phyloP scores from a whole-genome alignment of 257 asterid species.

The Solanum verrucosum region DNA sequence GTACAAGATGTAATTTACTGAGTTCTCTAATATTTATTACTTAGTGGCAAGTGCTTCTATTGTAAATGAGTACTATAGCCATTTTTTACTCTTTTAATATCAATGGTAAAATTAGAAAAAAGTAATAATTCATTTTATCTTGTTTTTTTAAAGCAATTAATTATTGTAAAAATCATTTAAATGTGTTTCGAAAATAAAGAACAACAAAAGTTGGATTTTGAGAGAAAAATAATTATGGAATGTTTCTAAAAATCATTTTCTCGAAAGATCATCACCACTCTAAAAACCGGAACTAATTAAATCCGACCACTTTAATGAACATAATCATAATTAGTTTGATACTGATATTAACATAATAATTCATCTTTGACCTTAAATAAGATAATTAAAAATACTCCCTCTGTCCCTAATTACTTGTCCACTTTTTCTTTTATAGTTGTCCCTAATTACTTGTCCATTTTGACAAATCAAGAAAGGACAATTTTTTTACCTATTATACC shows the following conservation, averaged over 20 bases:
- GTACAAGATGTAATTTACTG: neutral
- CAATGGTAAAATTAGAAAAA: neutral
- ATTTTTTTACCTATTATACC: too few relatives aligned
- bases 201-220: neutral
- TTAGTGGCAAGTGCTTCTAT: neutral
- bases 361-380: neutral
- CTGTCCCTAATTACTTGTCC: too few relatives aligned
- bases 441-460: too few relatives aligned
- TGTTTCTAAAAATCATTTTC: neutral
- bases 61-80: neutral
- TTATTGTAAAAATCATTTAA: neutral
- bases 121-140: neutral
- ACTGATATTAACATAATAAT: neutral
- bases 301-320: neutral
- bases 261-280: neutral
- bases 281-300: neutral
- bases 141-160: neutral
- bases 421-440: too few relatives aligned
- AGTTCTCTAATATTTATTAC: neutral
- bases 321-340: neutral
- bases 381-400: neutral
- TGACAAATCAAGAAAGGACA: too few relatives aligned
- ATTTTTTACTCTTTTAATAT: neutral
- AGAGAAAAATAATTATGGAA: neutral
- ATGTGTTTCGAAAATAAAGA: neutral